These are phyloP conservation scores for Bacidia rubella DNA, from an alignment of 495 filamentous ascomycete species.

Conservation along the genomic window DNA sequence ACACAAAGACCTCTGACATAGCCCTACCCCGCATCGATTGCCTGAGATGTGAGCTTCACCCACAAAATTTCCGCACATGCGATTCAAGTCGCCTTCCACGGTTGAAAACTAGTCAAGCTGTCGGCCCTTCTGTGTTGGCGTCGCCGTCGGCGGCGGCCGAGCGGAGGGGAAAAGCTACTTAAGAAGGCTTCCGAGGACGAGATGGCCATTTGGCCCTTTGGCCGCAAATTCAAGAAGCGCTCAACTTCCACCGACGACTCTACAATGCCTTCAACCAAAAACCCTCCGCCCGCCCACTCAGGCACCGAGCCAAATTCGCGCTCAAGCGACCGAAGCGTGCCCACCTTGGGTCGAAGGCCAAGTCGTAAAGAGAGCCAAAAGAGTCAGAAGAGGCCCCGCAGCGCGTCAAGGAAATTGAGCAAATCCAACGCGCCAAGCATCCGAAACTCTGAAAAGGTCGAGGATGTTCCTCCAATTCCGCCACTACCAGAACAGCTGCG, in stretches of 20 bases:
- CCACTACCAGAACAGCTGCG: slow-evolving; percentile 18
- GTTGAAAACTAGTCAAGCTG: slow-evolving; percentile 17
- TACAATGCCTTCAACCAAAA: slow-evolving; percentile 28
- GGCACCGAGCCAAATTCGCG: slow-evolving; percentile 19
- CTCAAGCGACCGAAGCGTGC: slow-evolving; percentile 13
- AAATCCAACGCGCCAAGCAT: slow-evolving; percentile 15
- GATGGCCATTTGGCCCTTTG: slow-evolving; percentile 71
- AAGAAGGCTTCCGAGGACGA: slow-evolving; percentile 21
- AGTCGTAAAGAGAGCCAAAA: slow-evolving; percentile 30
- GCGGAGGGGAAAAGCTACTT: slow-evolving; percentile 19
- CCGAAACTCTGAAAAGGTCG: slow-evolving; percentile 20
- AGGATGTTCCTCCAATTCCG: slow-evolving; percentile 18
- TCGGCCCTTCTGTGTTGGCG: slow-evolving; percentile 21
- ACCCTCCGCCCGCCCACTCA: slow-evolving; percentile 17
- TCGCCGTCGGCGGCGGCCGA: slow-evolving; percentile 19
- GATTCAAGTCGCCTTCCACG: slow-evolving; percentile 12
- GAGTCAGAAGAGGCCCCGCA: slow-evolving; percentile 28
- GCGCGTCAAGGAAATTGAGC: slow-evolving; percentile 11
- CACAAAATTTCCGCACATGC: slow-evolving; percentile 6
- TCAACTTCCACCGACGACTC: slow-evolving; percentile 28
- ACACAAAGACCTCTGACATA: no score
- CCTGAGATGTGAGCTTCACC: slow-evolving; percentile 5
- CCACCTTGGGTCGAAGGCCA: slow-evolving; percentile 27
- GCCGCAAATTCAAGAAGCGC: slow-evolving; percentile 42
- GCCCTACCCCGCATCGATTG: background rate